Conservation (phyloP, 179 eudicot species). For the Silene coronaria region DNA sequence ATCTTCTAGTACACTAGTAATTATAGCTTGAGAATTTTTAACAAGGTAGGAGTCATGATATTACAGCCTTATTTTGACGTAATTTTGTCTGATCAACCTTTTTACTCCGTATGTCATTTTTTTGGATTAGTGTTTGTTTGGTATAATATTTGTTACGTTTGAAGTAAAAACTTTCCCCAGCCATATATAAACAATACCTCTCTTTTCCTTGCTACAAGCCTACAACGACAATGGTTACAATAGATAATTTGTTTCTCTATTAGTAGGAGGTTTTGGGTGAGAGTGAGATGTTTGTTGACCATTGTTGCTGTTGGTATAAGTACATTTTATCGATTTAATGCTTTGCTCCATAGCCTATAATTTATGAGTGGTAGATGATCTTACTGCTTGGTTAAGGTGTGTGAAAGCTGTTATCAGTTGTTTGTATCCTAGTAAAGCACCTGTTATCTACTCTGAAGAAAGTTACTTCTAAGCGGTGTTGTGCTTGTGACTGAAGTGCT, state of each 20-base stretch:
- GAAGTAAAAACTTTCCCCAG: not conserved
- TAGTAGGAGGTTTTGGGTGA: not conserved
- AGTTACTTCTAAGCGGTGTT: too few species aligned
- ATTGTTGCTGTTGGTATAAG: too few species aligned
- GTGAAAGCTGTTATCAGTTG: not conserved
- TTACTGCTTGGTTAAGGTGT: not conserved
- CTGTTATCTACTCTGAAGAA: too few species aligned
- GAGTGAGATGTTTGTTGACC: not conserved
- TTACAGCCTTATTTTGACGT: not conserved
- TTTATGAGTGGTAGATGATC: not conserved
- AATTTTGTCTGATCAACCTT: not conserved
- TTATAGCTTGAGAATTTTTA: not conserved
- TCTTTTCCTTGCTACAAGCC: not conserved
- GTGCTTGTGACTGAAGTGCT: not conserved
- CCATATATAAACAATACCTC: not conserved
- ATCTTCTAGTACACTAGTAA: too few species aligned
- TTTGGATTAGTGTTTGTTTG: not conserved
- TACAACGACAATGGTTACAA: not conserved
- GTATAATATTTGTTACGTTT: not conserved
- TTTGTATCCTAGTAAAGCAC: not conserved
- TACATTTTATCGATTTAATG: not conserved
- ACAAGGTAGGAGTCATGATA: not conserved
- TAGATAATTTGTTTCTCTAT: not conserved
- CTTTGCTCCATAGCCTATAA: not conserved
- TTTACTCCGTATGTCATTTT: not conserved